These are phyloP conservation scores for Paraphaeosphaeria sporulosa DNA, from an alignment of 2,329 filamentous ascomycete species.

Conservation along the genomic window DNA sequence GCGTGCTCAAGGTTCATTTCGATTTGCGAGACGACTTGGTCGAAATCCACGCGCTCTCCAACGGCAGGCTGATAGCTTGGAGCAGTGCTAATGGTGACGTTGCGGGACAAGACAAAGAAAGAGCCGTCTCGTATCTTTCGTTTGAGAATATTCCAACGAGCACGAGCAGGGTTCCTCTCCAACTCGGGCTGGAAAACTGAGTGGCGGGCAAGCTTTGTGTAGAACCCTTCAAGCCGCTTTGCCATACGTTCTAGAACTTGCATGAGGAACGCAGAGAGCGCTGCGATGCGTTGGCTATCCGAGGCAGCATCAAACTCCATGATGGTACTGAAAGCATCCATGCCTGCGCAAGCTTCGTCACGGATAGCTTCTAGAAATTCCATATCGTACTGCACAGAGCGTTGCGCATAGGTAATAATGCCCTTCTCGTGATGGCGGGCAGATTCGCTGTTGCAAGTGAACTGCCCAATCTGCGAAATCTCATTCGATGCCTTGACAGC, in stretches of 20 bases:
- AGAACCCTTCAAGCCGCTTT: slow-evolving; percentile 60
- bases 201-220: slow-evolving; percentile 58
- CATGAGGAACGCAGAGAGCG: slow-evolving; percentile 56
- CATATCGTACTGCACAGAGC: slow-evolving; percentile 60
- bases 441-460: slow-evolving; percentile 56
- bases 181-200: slow-evolving; percentile 61
- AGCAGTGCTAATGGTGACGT: slow-evolving; percentile 21
- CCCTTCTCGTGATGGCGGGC: slow-evolving; percentile 62
- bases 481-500: slow-evolving; percentile 58
- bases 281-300: slow-evolving; percentile 51
- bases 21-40: slow-evolving; percentile 55
- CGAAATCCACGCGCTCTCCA: slow-evolving; percentile 53
- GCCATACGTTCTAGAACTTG: slow-evolving; percentile 63
- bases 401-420: slow-evolving; percentile 60
- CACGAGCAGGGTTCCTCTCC: slow-evolving; percentile 61
- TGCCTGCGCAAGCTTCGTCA: slow-evolving; percentile 61
- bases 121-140: slow-evolving; percentile 60
- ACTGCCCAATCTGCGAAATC: slow-evolving; percentile 59
- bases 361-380: slow-evolving; percentile 62
- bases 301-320: slow-evolving; percentile 51
- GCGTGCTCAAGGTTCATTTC: slow-evolving; percentile 43
- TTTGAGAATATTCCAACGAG: slow-evolving; percentile 61
- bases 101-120: slow-evolving; percentile 59
- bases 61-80: slow-evolving; percentile 12
- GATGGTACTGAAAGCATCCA: slow-evolving; percentile 60